A percentile compares a stretch with the other conserved stretches of the same genome.
These are phyloP conservation scores for Corinectria fuckeliana DNA, from an alignment of 2,329 filamentous ascomycete species.

Conservation along the genomic window DNA sequence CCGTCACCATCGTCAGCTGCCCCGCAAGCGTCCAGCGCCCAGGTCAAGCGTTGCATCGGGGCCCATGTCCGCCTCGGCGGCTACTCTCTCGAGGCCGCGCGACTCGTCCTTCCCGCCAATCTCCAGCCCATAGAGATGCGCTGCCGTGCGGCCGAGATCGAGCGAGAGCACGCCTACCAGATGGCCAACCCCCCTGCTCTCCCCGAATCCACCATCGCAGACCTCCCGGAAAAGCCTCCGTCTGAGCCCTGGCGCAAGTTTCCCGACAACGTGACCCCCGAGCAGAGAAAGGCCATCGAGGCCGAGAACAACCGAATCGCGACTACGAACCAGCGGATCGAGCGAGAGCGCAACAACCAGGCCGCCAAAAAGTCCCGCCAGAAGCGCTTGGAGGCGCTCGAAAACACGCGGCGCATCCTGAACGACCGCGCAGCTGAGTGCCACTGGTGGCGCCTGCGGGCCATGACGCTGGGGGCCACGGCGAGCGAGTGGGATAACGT, in stretches of 20 bases:
- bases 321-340: conserved; percentile 29
- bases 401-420: conserved; percentile 28
- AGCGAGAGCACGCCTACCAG: conserved; percentile 33
- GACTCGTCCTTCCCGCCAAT: conserved; percentile 30
- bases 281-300: conserved; percentile 21
- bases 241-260: conserved; percentile 28
- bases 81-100: conserved; percentile 10
- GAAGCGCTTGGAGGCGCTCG: conserved; percentile 39
- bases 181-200: conserved; percentile 36
- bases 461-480: conserved; percentile 34
- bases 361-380: conserved; percentile 47
- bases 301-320: conserved; percentile 39
- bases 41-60: not conserved
- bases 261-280: conserved; percentile 16
- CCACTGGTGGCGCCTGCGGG: conserved; percentile 38
- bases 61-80: not conserved
- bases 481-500: conserved; percentile 31
- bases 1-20: not conserved
- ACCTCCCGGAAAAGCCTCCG: conserved; percentile 38
- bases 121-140: conserved; percentile 23
- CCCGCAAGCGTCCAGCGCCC: not conserved
- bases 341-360: conserved; percentile 46
- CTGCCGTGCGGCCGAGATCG: conserved; percentile 28
- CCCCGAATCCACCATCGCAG: conserved; percentile 33
- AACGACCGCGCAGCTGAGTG: conserved; percentile 35